phyloP scores from a whole-genome alignment of 129 eudicot species.

The Centella asiatica region DNA sequence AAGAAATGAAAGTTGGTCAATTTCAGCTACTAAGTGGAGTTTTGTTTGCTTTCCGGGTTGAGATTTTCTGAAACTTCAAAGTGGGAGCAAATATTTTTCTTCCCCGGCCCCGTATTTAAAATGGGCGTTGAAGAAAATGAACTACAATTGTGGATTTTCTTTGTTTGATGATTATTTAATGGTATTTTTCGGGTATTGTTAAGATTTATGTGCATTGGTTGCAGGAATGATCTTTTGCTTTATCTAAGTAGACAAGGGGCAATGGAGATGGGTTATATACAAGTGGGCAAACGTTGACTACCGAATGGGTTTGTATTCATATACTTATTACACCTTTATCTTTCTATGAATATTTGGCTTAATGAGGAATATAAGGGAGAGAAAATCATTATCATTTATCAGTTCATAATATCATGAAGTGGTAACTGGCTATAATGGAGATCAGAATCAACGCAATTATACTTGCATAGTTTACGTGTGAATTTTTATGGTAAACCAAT shows the following conservation, averaged over 20 bases:
- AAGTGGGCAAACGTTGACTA: conserved; percentile 10
- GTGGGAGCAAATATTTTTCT: not conserved
- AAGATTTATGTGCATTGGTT: not conserved
- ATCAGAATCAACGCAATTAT: not conserved
- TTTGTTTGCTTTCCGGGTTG: not conserved
- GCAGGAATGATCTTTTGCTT: not conserved
- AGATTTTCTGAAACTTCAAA: not conserved
- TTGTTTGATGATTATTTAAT: not conserved
- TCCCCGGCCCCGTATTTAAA: no score
- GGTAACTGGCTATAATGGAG: not conserved
- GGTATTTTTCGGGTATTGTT: not conserved
- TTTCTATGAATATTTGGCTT: not conserved
- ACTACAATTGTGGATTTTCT: no score
- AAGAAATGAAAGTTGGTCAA: no score
- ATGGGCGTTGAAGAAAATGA: not conserved
- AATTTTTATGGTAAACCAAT: not conserved
- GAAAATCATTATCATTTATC: not conserved
- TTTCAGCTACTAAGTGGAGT: no score
- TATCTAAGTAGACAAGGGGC: not conserved
- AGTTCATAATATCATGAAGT: not conserved
- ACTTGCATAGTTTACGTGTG: not conserved
- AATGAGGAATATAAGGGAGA: not conserved
- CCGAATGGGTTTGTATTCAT: not conserved
- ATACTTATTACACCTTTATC: not conserved
- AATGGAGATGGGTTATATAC: not conserved